phyloP scores from a whole-genome alignment of 139 green algal genomes.

The Spirogloea muscicola region DNA sequence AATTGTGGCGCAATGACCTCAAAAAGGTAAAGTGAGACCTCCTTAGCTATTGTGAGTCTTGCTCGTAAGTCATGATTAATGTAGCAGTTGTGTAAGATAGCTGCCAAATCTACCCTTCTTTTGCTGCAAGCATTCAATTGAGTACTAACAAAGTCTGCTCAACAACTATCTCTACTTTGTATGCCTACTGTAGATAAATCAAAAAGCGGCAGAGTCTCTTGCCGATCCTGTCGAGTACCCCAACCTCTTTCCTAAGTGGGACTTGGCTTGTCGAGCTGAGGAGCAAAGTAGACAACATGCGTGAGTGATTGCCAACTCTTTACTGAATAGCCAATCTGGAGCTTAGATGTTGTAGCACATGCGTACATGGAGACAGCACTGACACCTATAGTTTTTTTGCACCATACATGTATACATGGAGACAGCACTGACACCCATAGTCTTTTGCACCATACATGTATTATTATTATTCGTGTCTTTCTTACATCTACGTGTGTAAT shows the following conservation, averaged over 20 bases:
- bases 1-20: conserved; percentile 87
- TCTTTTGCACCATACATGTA: background rate
- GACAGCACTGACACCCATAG: background rate
- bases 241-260: conserved; percentile 92
- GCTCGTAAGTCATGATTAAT: too few species aligned
- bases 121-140: too few species aligned
- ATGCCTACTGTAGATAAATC: conserved; percentile 72
- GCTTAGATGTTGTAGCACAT: background rate
- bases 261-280: conserved; percentile 73
- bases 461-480: conserved; percentile 2
- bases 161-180: too few species aligned
- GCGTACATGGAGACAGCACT: background rate
- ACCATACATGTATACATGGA: too few species aligned
- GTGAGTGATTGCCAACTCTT: background rate
- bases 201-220: conserved; percentile 90
- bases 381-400: background rate
- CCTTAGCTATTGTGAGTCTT: too few species aligned
- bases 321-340: background rate
- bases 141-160: too few species aligned
- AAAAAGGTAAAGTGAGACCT: too few species aligned
- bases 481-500: background rate
- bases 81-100: too few species aligned
- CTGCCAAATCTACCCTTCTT: too few species aligned
- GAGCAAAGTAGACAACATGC: conserved; percentile 18
- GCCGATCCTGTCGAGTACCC: conserved; percentile 90